Evolutionary conservation across 2,329 filamentous ascomycete species (phyloP), one percentile per base, ranked within the genome.

Genomic region (Talaromyces sp.): DNA sequence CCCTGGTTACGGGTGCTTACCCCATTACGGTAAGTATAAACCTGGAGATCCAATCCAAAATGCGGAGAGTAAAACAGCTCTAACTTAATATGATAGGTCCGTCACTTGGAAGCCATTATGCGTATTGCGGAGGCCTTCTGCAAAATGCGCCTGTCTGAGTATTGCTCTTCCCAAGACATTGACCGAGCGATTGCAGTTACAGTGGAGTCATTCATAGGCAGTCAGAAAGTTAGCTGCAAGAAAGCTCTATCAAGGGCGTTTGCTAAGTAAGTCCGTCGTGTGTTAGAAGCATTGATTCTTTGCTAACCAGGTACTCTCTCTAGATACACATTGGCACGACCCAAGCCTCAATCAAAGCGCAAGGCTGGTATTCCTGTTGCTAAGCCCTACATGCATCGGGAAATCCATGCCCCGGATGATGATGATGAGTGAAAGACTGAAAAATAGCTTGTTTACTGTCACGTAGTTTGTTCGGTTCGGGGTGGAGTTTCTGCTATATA

Each of bases 91-190:
- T 37, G 40, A 48, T 64, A 96, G 91, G 90, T 97, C 63, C 92
- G 94, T 79, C 94, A 99, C 78, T 80, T 99, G 35, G 94, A 99
- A 81, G 93, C 93, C 62, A 97, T 97, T 69, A 95, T 99, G 78
- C 90, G 94, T 69, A 96, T 96, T 69, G 87, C 87, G 58, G 94
- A 99, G 73, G 79, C 92, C 0, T 99, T 99, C 77, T 95, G 89
- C 75, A 93, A 96, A 69, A 99, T 99, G 94, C 88, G 94, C 13
- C 80, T 99, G n/a, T 94, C 89, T 0, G 94, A 99, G 65, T 97
- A 96, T 78, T 96, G 93, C 75, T 88, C 88, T 5, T 78, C 89
- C 1, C 84, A 89, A 60, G 94, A 99, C 70, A 96, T 99, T 66
- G 94, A 99, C 75, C 90, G 94, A 43, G 94, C 94, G 59, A 99